Conservation (phyloP, 352 stramenopile species). For the Thraustochytrium sp. region DNA sequence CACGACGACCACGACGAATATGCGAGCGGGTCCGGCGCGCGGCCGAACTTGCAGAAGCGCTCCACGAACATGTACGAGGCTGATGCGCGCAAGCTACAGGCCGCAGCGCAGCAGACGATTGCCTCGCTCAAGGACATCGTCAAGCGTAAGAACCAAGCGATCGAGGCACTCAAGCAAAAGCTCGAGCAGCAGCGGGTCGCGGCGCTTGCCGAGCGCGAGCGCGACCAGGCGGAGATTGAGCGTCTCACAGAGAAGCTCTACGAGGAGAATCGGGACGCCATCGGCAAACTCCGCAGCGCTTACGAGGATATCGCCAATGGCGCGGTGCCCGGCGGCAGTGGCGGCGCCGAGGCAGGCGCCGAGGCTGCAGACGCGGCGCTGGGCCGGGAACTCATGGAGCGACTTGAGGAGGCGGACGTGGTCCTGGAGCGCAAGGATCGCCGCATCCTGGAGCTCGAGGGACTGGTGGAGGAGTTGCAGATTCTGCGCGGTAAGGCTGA, state of each 20-base stretch:
- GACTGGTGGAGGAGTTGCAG: conserved; percentile 15
- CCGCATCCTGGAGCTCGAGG: conserved; percentile 18
- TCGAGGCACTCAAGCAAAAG: conserved; percentile 36
- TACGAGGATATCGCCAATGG: conserved; percentile 18
- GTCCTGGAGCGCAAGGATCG: not conserved
- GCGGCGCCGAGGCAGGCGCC: not conserved
- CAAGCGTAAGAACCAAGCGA: conserved; percentile 18
- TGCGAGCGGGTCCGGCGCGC: not conserved
- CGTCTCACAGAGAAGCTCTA: conserved; percentile 32
- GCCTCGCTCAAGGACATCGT: conserved; percentile 40
- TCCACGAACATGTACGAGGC: not conserved
- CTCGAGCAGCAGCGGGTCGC: not conserved
- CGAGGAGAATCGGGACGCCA: conserved; percentile 16
- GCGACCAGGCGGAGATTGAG: conserved; percentile 27
- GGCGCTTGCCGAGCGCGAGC: not conserved
- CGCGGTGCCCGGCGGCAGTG: not conserved
- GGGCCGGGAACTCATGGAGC: not conserved
- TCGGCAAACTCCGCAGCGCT: conserved; percentile 9
- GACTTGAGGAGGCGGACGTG: conserved; percentile 25
- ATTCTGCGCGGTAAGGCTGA: conserved; percentile 12
- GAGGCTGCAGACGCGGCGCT: not conserved
- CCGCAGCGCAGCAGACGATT: conserved; percentile 23
- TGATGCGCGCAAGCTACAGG: conserved; percentile 25
- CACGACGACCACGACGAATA: not conserved
- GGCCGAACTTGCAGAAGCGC: not conserved